These are phyloP conservation scores for Xylaria nigripes DNA, from an alignment of 495 filamentous ascomycete species.

Conservation along the genomic window DNA sequence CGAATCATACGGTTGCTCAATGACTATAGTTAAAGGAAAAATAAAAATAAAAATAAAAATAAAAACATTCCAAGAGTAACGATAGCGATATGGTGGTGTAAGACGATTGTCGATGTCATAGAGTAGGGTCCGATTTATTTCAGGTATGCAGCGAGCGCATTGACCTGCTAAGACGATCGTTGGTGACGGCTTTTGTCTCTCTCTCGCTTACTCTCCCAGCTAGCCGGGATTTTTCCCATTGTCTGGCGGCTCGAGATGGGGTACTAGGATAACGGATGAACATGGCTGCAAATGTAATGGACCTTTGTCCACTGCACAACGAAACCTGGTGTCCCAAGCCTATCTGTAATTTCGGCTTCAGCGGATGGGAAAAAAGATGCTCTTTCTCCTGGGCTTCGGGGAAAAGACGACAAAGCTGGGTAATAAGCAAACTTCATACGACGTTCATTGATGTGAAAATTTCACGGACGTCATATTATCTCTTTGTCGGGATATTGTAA, in stretches of 20 bases:
- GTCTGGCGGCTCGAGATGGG: not conserved
- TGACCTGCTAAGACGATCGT: not conserved
- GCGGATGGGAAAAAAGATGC: not conserved
- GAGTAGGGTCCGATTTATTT: not conserved
- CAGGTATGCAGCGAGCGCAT: not conserved
- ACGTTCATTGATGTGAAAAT: not conserved
- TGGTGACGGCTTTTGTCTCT: not conserved
- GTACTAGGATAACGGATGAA: not conserved
- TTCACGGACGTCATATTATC: not conserved
- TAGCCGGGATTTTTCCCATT: not conserved
- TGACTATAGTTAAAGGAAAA: too few relatives aligned
- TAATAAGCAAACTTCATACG: not conserved
- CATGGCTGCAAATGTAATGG: not conserved
- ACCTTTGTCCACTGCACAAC: not conserved
- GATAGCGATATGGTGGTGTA: too few relatives aligned
- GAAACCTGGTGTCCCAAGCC: not conserved
- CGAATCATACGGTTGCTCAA: not conserved
- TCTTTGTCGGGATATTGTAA: not conserved
- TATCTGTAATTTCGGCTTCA: not conserved
- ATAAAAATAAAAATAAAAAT: not conserved
- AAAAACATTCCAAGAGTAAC: too few relatives aligned
- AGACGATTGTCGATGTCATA: not conserved
- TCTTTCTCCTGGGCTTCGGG: not conserved
- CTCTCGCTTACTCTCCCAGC: not conserved
- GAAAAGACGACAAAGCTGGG: not conserved